A percentile compares a stretch with the other conserved stretches of the same genome.
phyloP scores from a whole-genome alignment of 2,329 filamentous ascomycete genomes.

The Fusarium sp. region DNA sequence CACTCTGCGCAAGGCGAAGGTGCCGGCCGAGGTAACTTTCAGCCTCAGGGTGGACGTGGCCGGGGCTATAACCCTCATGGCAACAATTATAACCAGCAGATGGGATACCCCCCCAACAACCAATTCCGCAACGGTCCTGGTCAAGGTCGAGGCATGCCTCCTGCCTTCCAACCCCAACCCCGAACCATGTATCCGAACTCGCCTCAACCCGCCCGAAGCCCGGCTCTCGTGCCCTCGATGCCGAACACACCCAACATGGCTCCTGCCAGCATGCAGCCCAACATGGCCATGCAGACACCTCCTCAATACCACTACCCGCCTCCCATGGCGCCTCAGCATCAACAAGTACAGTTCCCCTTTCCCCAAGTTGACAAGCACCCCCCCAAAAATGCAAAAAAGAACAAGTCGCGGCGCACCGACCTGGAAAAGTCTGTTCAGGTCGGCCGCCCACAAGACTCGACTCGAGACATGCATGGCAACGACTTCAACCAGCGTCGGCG shows the following conservation, averaged over 20 bases:
- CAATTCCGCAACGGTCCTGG: slow-evolving; percentile 57
- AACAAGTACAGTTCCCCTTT: slow-evolving; percentile 68
- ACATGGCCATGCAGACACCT: slow-evolving; percentile 73
- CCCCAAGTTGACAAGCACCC: slow-evolving; percentile 51
- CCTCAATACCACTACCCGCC: slow-evolving; percentile 72
- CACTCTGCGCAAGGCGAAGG: slow-evolving; percentile 76
- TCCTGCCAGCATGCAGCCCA: slow-evolving; percentile 63
- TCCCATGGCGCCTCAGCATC: slow-evolving; percentile 70
- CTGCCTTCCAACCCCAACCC: slow-evolving; percentile 59
- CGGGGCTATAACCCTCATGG: slow-evolving; percentile 60
- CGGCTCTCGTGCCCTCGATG: slow-evolving; percentile 73
- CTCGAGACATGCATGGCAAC: slow-evolving; percentile 49
- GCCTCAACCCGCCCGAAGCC: slow-evolving; percentile 74
- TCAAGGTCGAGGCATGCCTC: slow-evolving; percentile 66
- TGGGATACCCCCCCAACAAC: slow-evolving; percentile 58
- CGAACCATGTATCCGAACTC: slow-evolving; percentile 68
- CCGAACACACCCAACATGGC: slow-evolving; percentile 78
- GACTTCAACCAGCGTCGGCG: slow-evolving; percentile 55
- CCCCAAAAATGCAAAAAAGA: slow-evolving; percentile 58
- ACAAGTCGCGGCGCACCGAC: slow-evolving; percentile 57
- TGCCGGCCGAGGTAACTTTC: slow-evolving; percentile 67
- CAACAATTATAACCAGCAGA: slow-evolving; percentile 60
- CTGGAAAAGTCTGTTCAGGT: slow-evolving; percentile 59
- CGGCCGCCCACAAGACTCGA: slow-evolving; percentile 52
- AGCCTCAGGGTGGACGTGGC: slow-evolving; percentile 62